These are phyloP conservation scores for Mucor lusitanicus DNA, from an alignment of 371 early-diverging fungal genomes.

Conservation along the genomic window DNA sequence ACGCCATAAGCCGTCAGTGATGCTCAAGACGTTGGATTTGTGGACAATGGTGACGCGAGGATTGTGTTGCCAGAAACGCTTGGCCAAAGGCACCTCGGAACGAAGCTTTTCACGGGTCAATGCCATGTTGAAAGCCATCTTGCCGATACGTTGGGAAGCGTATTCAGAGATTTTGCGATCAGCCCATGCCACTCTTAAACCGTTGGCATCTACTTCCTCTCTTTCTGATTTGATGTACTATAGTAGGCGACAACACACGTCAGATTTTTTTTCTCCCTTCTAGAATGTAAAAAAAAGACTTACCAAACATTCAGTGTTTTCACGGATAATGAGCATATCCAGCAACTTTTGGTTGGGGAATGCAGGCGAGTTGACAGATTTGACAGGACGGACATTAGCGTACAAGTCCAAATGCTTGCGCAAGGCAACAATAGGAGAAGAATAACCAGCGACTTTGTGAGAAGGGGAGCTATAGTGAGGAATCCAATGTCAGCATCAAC, in stretches of 20 bases:
- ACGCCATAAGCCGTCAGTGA: slow-evolving; percentile 94
- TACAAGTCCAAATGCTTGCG: slow-evolving; percentile 92
- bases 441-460: slow-evolving; percentile 95
- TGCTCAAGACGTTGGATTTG: slow-evolving; percentile 92
- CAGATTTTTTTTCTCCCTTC: no score
- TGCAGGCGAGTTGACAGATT: slow-evolving; percentile 63
- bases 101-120: slow-evolving; percentile 75
- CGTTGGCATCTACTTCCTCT: slow-evolving; percentile 67
- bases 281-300: slow-evolving; percentile 10
- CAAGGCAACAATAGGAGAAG: slow-evolving; percentile 93
- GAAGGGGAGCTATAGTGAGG: slow-evolving; percentile 88
- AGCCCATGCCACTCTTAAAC: slow-evolving; percentile 77
- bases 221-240: slow-evolving; percentile 89
- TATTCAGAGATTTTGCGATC: slow-evolving; percentile 87
- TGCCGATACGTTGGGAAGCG: slow-evolving; percentile 84
- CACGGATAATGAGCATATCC: slow-evolving; percentile 94
- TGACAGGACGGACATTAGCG: slow-evolving; percentile 93
- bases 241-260: no score
- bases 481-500: no score
- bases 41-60: slow-evolving; percentile 94
- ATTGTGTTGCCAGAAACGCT: slow-evolving; percentile 66
- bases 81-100: slow-evolving; percentile 54
- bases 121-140: slow-evolving; percentile 89
- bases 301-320: slow-evolving; percentile 97
- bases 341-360: slow-evolving; percentile 68